These are phyloP conservation scores for Ophiocordyceps australis DNA, from an alignment of 2,329 filamentous ascomycete genomes.

Conservation along the genomic window DNA sequence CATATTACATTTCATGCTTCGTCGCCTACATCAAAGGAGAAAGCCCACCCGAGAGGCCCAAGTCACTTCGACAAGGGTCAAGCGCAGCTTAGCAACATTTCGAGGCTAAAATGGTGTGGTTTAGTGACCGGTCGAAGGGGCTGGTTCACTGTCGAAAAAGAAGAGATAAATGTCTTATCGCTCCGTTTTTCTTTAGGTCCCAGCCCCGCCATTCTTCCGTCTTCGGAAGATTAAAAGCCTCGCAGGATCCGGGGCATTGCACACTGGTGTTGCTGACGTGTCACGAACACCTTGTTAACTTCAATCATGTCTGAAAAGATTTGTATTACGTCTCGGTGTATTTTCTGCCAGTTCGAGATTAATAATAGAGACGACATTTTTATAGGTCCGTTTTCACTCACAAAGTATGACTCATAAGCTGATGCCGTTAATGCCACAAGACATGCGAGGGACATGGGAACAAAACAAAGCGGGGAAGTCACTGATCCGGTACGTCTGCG, in stretches of 20 bases:
- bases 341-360: conserved; percentile 2
- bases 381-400: not conserved
- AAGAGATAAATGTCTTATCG: no score
- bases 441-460: conserved; percentile 1
- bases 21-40: not conserved
- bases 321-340: conserved; percentile 1
- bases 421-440: not conserved
- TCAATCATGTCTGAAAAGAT: conserved; percentile 1
- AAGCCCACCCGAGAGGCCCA: not conserved
- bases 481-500: not conserved
- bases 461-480: not conserved
- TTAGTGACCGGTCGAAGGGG: no score
- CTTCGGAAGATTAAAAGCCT: no score
- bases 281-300: not conserved
- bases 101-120: no score
- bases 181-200: no score
- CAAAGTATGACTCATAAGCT: not conserved
- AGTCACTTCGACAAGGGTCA: not conserved
- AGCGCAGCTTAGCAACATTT: not conserved
- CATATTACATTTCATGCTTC: conserved; percentile 1
- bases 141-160: no score
- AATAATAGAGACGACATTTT: not conserved
- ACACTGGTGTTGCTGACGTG: no score
- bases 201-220: no score
- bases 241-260: no score